A percentile compares a stretch with the other conserved stretches of the same genome.
phyloP scores from a whole-genome alignment of 2,329 filamentous ascomycete species.

The Cercospora berteroae region DNA sequence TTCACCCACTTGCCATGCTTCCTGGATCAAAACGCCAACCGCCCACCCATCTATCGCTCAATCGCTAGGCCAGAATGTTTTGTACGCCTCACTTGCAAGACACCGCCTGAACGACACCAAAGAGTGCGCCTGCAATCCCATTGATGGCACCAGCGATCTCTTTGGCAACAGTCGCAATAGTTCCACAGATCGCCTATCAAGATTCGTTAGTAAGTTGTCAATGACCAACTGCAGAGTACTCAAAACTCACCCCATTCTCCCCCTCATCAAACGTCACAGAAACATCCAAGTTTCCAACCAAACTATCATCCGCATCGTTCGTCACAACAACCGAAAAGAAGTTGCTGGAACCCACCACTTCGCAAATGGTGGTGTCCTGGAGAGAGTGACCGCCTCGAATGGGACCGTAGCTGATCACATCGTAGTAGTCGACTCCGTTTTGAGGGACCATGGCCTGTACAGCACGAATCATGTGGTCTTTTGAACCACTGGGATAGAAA shows the following conservation, averaged over 20 bases:
- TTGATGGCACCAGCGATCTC: slow-evolving; percentile 9
- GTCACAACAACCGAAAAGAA: slow-evolving; percentile 2
- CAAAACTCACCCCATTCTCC: slow-evolving; percentile 2
- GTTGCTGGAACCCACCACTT: slow-evolving; percentile 4
- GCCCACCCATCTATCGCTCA: neutral
- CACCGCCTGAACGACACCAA: slow-evolving; percentile 4
- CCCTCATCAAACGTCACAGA: neutral
- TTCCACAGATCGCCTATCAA: neutral
- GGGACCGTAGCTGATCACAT: neutral
- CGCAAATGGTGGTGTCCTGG: neutral
- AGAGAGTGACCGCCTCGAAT: neutral
- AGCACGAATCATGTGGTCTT: slow-evolving; percentile 3
- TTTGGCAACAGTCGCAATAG: neutral
- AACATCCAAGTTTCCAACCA: neutral
- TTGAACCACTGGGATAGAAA: neutral
- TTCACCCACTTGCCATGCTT: neutral
- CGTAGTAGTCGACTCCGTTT: slow-evolving; percentile 1
- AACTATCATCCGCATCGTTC: neutral
- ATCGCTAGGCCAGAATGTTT: neutral
- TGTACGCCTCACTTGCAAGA: neutral
- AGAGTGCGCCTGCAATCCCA: slow-evolving; percentile 3
- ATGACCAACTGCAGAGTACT: neutral
- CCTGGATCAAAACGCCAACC: neutral
- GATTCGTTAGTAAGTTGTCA: neutral
- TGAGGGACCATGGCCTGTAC: slow-evolving; percentile 6